Evolutionary conservation across 169 alveolate species (phyloP), one percentile per base, ranked within the genome.

Genomic region (Plasmodium reichenowi): DNA sequence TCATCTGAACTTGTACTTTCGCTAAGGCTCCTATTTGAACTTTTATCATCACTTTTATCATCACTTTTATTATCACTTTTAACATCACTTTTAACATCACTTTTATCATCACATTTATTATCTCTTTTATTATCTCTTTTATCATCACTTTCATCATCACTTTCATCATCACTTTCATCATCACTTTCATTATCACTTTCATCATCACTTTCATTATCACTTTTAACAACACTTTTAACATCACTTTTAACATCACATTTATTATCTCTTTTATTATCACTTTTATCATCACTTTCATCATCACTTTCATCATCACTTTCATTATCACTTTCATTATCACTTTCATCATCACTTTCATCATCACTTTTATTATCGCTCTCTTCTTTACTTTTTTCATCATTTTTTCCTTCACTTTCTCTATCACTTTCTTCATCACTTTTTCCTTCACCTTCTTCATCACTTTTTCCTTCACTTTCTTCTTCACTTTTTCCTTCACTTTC

Each of bases 11-110:
- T 3, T 54, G 15, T 32, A 32, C 45, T 32, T 32, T 59, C 68
- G n/a, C 68, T 20, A 3, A 13, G 43, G 22, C 24, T 59, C 22
- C 24, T 29, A 59, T 20, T 59, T 59, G 15, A 26, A 59, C 29
- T 59, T 59, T 72, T 62, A 10, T 48, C 86, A 8, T 72, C 71
- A 43, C 50, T 20, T 29, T 43, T 72, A 22, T 50, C 59, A n/a
- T n/a, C 67, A n/a, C 60, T 62, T 24, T 54, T 17, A 43, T 43
- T 8, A 54, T 52, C 58, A 9, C 20, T 47, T 72, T 43, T 56
- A 24, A 54, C 32, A 5, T 52, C 62, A 52, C 17, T 52, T 52
- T 52, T 0, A 8, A 8, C 17, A 5, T 52, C 62, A 52, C 17
- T 52, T 52, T 52, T 0, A 7, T 52, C 7, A 5, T 9, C 62